Evolutionary conservation across 805 yeast genomes (phyloP), one percentile per base, ranked within the genome.

Genomic region (Saturnispora quitensis): DNA sequence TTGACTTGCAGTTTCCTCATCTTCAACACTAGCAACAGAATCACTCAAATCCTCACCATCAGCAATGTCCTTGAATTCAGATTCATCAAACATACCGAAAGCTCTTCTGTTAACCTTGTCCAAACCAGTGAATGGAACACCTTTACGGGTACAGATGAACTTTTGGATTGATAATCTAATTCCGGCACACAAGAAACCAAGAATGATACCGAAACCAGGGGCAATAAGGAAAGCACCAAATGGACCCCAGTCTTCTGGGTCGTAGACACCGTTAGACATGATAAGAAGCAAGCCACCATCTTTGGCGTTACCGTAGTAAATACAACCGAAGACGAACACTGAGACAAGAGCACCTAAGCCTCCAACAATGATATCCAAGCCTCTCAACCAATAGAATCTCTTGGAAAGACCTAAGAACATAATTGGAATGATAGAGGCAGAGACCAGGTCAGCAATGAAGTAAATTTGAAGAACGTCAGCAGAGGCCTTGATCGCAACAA

Each of bases 181-280:
- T 3, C 61, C 82, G 28, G 85, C 74, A 43, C 75, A 72, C 28
- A 72, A 60, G 13, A 78, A 66, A 2, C 86, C 82, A 55, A 82
- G 71, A 5, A 84, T 55, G 2, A 89, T 56, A 10, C 91, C 89
- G 27, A 91, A 95, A 40, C 82, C 74, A 5, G 97, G 97, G 1
- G 97, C 93, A 55, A 84, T 86, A 6, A 86, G 91, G 68, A 90
- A 90, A 2, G 97, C 96, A 24, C 96, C 97, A 70, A 90, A 90
- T 0, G 95, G 82, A 60, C 95, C 87, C 97, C 97, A 90, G 63
- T 90, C 97, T 47, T 75, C 77, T 5, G 77, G 71, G 55, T 75
- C 72, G 62, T 90, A 90, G 28, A 90, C 70, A 43, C 97, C 97
- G 60, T 85, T 81, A 80, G 83, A 79, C 50, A 90, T 73, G 53